These are phyloP conservation scores for Adiantum capillusveneris DNA, from an alignment of 75 land plant species.

Conservation along the genomic window DNA sequence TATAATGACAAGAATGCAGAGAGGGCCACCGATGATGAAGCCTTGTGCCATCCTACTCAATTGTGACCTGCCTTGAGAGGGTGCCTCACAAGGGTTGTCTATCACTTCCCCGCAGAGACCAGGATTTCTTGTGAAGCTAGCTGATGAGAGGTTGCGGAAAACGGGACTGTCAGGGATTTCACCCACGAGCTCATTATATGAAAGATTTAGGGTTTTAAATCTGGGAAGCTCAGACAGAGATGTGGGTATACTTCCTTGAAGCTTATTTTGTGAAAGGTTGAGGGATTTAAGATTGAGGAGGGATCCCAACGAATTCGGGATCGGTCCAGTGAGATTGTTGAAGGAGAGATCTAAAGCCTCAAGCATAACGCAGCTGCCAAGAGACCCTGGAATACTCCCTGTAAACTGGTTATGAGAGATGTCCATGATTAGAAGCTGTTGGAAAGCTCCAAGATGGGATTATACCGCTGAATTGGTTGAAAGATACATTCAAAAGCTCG, in stretches of 20 bases:
- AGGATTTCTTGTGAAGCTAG: background rate
- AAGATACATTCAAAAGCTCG: too few relatives aligned
- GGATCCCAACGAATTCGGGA: too few relatives aligned
- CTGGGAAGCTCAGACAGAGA: slow-evolving; percentile 15
- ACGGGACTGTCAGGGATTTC: too few relatives aligned
- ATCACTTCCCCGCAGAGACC: background rate
- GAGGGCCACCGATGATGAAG: background rate
- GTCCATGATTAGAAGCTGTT: slow-evolving; percentile 18
- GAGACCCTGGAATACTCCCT: slow-evolving; percentile 56
- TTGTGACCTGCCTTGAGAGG: too few relatives aligned
- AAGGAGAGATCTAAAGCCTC: slow-evolving; percentile 42
- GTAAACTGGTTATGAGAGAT: slow-evolving; percentile 67
- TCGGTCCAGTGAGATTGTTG: background rate
- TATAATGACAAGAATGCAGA: background rate
- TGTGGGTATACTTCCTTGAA: slow-evolving; percentile 37
- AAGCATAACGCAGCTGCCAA: slow-evolving; percentile 60
- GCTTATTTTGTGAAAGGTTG: slow-evolving; percentile 33
- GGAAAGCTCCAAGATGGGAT: too few relatives aligned
- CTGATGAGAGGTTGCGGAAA: too few relatives aligned
- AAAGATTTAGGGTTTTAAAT: too few relatives aligned
- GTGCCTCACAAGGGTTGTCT: background rate
- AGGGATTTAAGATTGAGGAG: slow-evolving; percentile 31
- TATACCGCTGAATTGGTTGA: too few relatives aligned
- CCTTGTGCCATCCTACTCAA: background rate
- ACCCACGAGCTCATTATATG: too few relatives aligned